Conservation (phyloP, 2,329 filamentous ascomycete species). For the Aspergillus ochraceus region DNA sequence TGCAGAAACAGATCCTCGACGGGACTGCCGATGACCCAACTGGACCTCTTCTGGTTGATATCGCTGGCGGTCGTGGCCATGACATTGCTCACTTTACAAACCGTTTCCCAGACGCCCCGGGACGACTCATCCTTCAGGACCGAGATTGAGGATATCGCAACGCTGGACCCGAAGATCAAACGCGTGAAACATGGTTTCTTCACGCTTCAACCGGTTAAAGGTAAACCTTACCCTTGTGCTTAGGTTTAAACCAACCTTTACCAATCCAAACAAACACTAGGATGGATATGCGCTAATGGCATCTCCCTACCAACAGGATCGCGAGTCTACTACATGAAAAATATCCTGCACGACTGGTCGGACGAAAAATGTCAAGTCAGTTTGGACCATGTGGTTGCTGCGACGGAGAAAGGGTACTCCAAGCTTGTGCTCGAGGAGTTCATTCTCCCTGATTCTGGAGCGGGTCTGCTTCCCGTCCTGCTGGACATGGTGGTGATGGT, state of each 20-base stretch:
- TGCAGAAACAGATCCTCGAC: constrained; percentile 3
- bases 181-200: not conserved
- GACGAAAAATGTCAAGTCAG: constrained; percentile 34
- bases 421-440: constrained; percentile 44
- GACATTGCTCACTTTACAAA: not conserved
- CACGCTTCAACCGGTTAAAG: not conserved
- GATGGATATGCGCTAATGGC: not conserved
- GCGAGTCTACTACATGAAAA: constrained; percentile 41
- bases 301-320: constrained; percentile 21
- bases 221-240: not conserved
- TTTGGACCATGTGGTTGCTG: constrained; percentile 28
- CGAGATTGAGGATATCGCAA: not conserved
- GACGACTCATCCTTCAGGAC: not conserved
- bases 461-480: constrained; percentile 23
- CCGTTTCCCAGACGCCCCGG: not conserved
- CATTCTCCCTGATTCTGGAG: constrained; percentile 33
- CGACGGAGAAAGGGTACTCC: constrained; percentile 36
- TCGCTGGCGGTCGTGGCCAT: constrained; percentile 10
- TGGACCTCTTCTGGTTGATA: constrained; percentile 10
- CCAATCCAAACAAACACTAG: not conserved
- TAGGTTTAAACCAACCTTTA: too few relatives aligned
- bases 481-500: constrained; percentile 40
- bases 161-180: not conserved
- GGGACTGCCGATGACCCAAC: not conserved
- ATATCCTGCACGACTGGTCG: constrained; percentile 42